Evolutionary conservation across 495 filamentous ascomycete genomes (phyloP).

Genomic region (Penicillium goetzii): DNA sequence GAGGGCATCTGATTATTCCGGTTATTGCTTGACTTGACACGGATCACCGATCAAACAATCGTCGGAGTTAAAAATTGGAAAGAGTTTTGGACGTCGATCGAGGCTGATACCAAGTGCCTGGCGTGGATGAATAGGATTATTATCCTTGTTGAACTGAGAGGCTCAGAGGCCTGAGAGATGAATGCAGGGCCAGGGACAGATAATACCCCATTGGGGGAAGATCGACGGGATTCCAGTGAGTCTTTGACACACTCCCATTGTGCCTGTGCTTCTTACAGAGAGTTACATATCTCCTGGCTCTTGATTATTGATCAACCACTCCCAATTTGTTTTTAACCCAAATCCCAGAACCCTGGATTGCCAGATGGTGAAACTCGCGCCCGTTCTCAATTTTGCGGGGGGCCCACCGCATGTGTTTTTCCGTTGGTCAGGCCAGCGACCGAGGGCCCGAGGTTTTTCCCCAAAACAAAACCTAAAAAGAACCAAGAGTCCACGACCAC

Average conservation of each 20-base stretch:
- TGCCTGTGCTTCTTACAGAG: not conserved
- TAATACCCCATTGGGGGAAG: not conserved
- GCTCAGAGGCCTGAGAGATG: not conserved
- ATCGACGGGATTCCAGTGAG: not conserved
- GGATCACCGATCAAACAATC: not conserved
- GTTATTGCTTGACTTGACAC: not conserved
- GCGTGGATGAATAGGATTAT: no score
- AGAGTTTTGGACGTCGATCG: not conserved
- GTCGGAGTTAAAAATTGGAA: no score
- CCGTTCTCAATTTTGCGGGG: not conserved
- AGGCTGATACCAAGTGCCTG: not conserved
- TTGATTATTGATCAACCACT: not conserved
- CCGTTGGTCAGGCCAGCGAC: constrained; percentile 7
- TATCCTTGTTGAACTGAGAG: not conserved
- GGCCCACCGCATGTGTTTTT: constrained; percentile 14
- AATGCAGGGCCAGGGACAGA: not conserved
- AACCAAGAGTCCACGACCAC: not conserved
- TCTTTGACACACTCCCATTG: not conserved
- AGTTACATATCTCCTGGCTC: not conserved
- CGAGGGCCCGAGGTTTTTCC: constrained; percentile 25
- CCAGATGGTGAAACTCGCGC: not conserved
- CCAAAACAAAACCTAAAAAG: no score
- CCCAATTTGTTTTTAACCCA: not conserved
- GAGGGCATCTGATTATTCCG: not conserved
- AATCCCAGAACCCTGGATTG: not conserved